Base-by-base conservation (phyloP, 768 basidiomycete genomes). In the Psilocybe azurescens region DNA sequence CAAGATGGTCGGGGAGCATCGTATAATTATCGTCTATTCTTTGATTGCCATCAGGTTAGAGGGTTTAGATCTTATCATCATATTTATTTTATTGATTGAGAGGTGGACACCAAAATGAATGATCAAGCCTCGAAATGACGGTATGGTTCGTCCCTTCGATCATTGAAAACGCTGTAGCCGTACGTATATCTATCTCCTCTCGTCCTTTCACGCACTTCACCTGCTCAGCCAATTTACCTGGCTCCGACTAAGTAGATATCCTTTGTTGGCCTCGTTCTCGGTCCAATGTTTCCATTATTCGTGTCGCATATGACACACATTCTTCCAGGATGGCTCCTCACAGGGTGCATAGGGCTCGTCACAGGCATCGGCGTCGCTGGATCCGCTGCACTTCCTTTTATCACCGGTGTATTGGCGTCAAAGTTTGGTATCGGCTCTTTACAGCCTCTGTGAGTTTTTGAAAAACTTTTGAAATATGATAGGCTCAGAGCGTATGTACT, bases 111-210 rank as follows among this genome's bases (percentile, higher is more conserved):
- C 24, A 2, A 24, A 24, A 24, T 24, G 24, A 24, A 24, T 24
- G 16, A 13, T 24, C 3, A 39, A 88, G 88, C 6, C 78, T 93
- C 39, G 85, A 91, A 67, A 67, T 92, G n/a, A 70, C 89, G 2
- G 76, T 93, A 38, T 93, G 91, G 90, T 78, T 88, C 47, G 83
- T 87, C 0, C 87, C 87, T n/a, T 87, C 85, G 11, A 77, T 92
- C 32, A 79, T 90, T n/a, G 89, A 83, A 8, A 81, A 84, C 63
- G 90, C 84, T 0, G 79, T 91, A 2, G 84, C 87, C 0, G 81
- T 68, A 48, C 59, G 69, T 54, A 11, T 2, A 33, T n/a, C 3
- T 51, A 28, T 24, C 4, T 33, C 11, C 3, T 18, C 18, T 16
- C 3, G 1, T 53, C 39, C 6, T 29, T 1, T 33, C 11, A 3